Evolutionary conservation across 2,329 filamentous ascomycete genomes (phyloP).

Genomic region (Curvularia spicifera): DNA sequence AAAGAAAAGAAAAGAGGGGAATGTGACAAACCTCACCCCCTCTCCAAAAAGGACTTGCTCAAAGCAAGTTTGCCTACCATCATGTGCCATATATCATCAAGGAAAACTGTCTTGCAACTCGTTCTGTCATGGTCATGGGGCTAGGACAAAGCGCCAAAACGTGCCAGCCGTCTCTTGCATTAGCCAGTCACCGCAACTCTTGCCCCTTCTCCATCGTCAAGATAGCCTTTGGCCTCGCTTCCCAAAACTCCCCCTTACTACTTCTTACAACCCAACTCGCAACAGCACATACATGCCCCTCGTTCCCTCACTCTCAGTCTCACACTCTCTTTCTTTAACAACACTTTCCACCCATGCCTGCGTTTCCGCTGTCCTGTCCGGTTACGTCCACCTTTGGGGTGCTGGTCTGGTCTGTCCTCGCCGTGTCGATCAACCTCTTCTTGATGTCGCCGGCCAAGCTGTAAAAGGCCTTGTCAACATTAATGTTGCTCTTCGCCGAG

Average conservation of each 20-base stretch:
- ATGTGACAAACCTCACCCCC: no score
- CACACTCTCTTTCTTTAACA: constrained; percentile 31
- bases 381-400: constrained; percentile 45
- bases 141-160: constrained; percentile 12
- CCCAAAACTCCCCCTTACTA: background rate
- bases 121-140: background rate
- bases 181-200: constrained; percentile 1
- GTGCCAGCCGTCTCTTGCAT: background rate
- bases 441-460: constrained; percentile 95
- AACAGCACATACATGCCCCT: background rate
- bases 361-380: constrained; percentile 34
- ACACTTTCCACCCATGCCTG: constrained; percentile 49
- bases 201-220: background rate
- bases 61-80: constrained; percentile 5
- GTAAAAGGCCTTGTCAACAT: constrained; percentile 99
- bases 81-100: constrained; percentile 10
- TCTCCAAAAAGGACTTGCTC: constrained; percentile 9
- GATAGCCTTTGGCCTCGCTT: background rate
- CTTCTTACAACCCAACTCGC: constrained; percentile 1
- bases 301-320: background rate
- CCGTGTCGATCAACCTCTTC: constrained; percentile 93
- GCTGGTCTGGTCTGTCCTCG: constrained; percentile 68
- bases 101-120: constrained; percentile 10
- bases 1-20: background rate
- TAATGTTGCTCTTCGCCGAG: constrained; percentile 98